Conservation (phyloP, 2,329 filamentous ascomycete genomes). For the Aspergillus pseudonomiae region DNA sequence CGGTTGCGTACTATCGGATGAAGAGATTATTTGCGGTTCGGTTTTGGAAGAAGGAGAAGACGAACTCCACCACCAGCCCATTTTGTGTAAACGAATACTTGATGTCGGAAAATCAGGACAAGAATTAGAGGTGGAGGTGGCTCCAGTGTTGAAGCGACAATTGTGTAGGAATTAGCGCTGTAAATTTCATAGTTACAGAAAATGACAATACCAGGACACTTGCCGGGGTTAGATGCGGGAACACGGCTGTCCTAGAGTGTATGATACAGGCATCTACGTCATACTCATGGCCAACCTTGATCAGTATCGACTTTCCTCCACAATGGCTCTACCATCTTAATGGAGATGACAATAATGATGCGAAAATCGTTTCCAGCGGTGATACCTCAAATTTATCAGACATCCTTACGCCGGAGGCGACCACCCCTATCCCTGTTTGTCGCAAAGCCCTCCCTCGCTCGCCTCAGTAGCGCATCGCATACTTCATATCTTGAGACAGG, state of each 20-base stretch:
- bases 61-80: conserved; percentile 53
- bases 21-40: conserved; percentile 24
- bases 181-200: conserved; percentile 2
- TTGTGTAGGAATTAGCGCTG: background rate
- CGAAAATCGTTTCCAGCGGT: conserved; percentile 16
- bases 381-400: conserved; percentile 9
- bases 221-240: background rate
- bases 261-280: background rate
- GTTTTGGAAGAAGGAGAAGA: conserved; percentile 31
- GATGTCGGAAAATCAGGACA: background rate
- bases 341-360: conserved; percentile 24
- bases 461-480: conserved; percentile 32
- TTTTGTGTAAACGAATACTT: conserved; percentile 24
- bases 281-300: background rate
- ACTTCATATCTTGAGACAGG: conserved; percentile 69
- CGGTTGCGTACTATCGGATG: conserved; percentile 10
- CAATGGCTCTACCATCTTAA: background rate
- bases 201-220: background rate
- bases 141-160: background rate
- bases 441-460: background rate
- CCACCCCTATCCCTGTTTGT: background rate
- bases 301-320: background rate
- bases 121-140: background rate
- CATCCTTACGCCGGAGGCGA: conserved; percentile 9
- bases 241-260: background rate